Conservation (phyloP, 2,329 filamentous ascomycete species). For the Coniella vitis region DNA sequence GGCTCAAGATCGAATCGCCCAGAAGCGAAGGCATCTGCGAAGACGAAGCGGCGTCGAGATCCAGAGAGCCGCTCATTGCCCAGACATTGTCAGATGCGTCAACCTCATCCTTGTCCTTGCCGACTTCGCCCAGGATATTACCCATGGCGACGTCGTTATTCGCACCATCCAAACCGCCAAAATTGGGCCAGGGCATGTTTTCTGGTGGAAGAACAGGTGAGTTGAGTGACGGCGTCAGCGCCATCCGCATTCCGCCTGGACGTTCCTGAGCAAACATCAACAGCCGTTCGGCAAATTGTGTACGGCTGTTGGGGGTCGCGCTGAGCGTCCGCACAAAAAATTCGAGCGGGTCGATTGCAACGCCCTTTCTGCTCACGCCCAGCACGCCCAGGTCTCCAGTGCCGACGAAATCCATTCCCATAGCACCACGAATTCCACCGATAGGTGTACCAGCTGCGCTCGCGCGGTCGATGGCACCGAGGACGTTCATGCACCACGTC, state of each 20-base stretch:
- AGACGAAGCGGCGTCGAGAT: background rate
- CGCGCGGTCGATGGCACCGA: constrained; percentile 29
- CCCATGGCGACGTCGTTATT: constrained; percentile 2
- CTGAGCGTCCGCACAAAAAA: constrained; percentile 38
- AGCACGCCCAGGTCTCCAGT: constrained; percentile 27
- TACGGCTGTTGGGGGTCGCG: constrained; percentile 36
- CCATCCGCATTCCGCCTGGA: constrained; percentile 30
- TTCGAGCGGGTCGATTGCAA: constrained; percentile 33
- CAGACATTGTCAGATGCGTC: background rate
- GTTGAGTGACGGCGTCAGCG: constrained; percentile 26
- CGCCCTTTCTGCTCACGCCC: constrained; percentile 25
- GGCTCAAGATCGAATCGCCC: constrained; percentile 9
- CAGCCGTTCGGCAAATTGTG: constrained; percentile 36
- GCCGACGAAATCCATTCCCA: constrained; percentile 27
- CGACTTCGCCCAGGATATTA: constrained; percentile 11
- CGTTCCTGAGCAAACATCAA: constrained; percentile 34
- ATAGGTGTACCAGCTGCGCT: constrained; percentile 20
- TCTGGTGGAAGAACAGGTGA: constrained; percentile 14
- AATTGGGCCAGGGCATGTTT: constrained; percentile 6
- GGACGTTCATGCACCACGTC: constrained; percentile 37
- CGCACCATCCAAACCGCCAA: background rate
- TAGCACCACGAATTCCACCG: constrained; percentile 12
- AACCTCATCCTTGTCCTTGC: constrained; percentile 12
- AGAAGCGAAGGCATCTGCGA: constrained; percentile 3
- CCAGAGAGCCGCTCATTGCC: constrained; percentile 4